Evolutionary conservation across 768 basidiomycete species (phyloP).

Genomic region (Suillus luteus): DNA sequence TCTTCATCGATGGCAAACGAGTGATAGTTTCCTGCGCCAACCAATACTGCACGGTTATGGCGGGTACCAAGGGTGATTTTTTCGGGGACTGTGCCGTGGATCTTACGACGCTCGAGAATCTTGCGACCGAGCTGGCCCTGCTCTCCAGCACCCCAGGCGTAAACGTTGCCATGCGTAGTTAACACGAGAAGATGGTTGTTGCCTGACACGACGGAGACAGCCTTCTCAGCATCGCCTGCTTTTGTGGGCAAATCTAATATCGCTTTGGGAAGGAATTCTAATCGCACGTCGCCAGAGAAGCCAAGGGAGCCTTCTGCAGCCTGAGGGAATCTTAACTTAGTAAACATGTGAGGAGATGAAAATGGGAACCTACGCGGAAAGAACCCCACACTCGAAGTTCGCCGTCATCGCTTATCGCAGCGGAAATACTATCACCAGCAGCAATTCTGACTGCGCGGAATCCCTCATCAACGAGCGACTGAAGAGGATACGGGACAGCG

Average conservation of each 20-base stretch:
- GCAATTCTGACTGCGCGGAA: constrained; percentile 85
- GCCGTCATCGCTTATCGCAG: constrained; percentile 78
- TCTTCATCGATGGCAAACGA: constrained; percentile 88
- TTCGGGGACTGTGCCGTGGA: constrained; percentile 87
- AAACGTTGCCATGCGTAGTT: constrained; percentile 85
- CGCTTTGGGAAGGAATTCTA: constrained; percentile 68
- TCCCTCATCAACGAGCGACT: constrained; percentile 69
- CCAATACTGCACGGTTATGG: constrained; percentile 59
- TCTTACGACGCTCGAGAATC: constrained; percentile 84
- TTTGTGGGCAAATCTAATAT: constrained; percentile 59
- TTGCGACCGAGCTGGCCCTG: constrained; percentile 90
- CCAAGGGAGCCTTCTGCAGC: constrained; percentile 83
- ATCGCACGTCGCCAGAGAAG: constrained; percentile 66
- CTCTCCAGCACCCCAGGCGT: constrained; percentile 89
- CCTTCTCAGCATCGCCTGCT: constrained; percentile 68
- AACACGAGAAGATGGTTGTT: constrained; percentile 89
- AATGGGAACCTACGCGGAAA: constrained; percentile 69
- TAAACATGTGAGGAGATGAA: constrained; percentile 8
- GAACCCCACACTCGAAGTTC: constrained; percentile 87
- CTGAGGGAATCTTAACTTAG: constrained; percentile 36
- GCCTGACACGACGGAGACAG: constrained; percentile 76
- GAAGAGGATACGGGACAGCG: constrained; percentile 63
- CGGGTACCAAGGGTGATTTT: constrained; percentile 75
- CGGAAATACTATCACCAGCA: constrained; percentile 87
- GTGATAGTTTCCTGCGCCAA: constrained; percentile 84